These are phyloP conservation scores for Aurinia saxatilis DNA, from an alignment of 345 rosid species.

Conservation along the genomic window DNA sequence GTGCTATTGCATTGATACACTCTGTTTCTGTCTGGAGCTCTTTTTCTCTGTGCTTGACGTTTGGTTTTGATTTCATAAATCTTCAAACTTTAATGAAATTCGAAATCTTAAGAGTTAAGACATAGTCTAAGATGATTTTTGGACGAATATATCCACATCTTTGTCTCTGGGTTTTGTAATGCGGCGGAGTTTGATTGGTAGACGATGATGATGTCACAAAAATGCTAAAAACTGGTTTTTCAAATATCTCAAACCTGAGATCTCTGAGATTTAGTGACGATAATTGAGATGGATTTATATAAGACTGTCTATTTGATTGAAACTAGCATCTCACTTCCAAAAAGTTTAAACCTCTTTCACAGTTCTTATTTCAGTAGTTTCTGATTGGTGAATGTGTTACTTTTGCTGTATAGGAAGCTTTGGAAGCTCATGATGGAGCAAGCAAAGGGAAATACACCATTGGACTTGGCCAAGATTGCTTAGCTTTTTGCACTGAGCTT, in stretches of 20 bases:
- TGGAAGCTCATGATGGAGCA: conserved; percentile 94
- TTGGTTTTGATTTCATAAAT: conserved; percentile 7
- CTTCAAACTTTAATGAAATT: background rate
- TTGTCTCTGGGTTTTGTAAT: conserved; percentile 16
- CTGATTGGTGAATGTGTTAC: background rate
- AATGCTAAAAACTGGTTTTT: background rate
- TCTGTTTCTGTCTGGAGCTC: background rate
- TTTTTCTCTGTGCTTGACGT: background rate
- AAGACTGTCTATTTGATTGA: background rate
- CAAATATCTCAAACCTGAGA: background rate
- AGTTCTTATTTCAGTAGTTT: too few species aligned
- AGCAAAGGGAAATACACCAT: conserved; percentile 98
- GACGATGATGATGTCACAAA: background rate
- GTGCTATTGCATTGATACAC: conserved; percentile 7
- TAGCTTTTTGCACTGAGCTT: conserved; percentile 95
- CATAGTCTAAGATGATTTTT: background rate
- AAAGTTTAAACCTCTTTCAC: background rate
- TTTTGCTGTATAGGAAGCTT: conserved; percentile 50
- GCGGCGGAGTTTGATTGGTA: conserved; percentile 21
- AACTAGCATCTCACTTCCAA: background rate
- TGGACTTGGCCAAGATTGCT: conserved; percentile 97
- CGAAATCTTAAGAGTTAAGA: background rate
- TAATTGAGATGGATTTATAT: background rate
- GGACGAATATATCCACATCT: background rate
- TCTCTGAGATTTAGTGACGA: conserved; percentile 7